Conservation (phyloP, 2,329 filamentous ascomycete species). For the Aspergillus glaucus region DNA sequence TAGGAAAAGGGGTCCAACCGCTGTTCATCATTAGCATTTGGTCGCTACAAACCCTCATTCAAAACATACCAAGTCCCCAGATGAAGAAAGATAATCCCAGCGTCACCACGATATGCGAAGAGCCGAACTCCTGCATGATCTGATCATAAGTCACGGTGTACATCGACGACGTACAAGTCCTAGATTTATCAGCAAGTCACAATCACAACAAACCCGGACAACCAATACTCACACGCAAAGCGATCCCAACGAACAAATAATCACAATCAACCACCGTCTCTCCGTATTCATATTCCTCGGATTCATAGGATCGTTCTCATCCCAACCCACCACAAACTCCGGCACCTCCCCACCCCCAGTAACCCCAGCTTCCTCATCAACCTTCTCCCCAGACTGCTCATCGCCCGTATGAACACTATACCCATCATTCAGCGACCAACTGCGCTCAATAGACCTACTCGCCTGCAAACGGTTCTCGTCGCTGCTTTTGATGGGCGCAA, state of each 20-base stretch:
- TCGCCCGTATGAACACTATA: constrained; percentile 20
- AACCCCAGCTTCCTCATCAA: constrained; percentile 12
- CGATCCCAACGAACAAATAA: constrained; percentile 66
- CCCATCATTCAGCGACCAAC: constrained; percentile 33
- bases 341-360: constrained; percentile 15
- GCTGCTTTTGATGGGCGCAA: constrained; percentile 18
- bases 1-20: constrained; percentile 57
- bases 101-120: constrained; percentile 66
- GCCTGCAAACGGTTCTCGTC: constrained; percentile 13
- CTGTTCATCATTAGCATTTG: constrained; percentile 15
- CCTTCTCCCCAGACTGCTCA: constrained; percentile 16
- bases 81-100: constrained; percentile 79
- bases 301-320: constrained; percentile 66
- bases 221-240: constrained; percentile 66
- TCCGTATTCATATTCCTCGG: constrained; percentile 61
- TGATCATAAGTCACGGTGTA: constrained; percentile 79
- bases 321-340: constrained; percentile 65
- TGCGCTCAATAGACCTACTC: constrained; percentile 25
- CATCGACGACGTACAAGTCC: constrained; percentile 78
- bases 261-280: constrained; percentile 74
- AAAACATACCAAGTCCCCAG: constrained; percentile 57
- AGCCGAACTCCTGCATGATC: constrained; percentile 67
- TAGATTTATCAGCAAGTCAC: constrained; percentile 27
- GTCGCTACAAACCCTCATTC: background rate
- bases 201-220: constrained; percentile 1